phyloP scores from a whole-genome alignment of 169 alveolate genomes.

The Cryptosporidium ubiquitum region DNA sequence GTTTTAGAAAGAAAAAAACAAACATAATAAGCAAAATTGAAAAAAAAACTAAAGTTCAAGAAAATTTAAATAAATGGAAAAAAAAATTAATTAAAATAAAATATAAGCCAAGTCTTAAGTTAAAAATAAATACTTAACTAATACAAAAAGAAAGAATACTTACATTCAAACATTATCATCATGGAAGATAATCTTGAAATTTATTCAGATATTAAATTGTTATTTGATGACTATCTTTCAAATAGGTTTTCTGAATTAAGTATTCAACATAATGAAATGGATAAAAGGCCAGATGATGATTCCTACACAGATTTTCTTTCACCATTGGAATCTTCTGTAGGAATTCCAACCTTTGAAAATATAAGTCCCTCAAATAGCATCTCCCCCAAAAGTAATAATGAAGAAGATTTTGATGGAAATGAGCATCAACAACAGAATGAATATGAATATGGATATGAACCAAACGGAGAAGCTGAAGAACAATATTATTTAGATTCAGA shows the following conservation, averaged over 20 bases:
- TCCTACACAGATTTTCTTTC: background rate
- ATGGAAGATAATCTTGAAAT: background rate
- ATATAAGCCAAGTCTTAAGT: too few species aligned
- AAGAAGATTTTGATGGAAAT: background rate
- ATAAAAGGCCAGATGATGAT: background rate
- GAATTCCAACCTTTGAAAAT: conserved; percentile 4
- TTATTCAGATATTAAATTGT: background rate
- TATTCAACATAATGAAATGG: background rate
- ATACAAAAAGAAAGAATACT: background rate
- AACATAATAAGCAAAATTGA: too few species aligned
- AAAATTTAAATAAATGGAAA: too few species aligned
- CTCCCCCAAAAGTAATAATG: background rate
- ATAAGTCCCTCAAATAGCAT: background rate
- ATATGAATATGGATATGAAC: background rate
- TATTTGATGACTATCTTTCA: background rate
- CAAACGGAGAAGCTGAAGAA: background rate
- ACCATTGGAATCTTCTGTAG: conserved; percentile 20
- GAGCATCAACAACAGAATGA: too few species aligned
- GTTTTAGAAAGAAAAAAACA: too few species aligned
- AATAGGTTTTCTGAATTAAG: background rate
- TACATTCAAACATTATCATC: background rate
- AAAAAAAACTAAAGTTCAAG: too few species aligned
- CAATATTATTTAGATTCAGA: background rate
- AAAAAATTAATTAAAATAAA: too few species aligned
- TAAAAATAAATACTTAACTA: background rate